Percentiles rank a stretch among this genome's conserved stretches.
Evolutionary conservation across 2,329 filamentous ascomycete species (phyloP).

Genomic region (Aureobasidium sp.): DNA sequence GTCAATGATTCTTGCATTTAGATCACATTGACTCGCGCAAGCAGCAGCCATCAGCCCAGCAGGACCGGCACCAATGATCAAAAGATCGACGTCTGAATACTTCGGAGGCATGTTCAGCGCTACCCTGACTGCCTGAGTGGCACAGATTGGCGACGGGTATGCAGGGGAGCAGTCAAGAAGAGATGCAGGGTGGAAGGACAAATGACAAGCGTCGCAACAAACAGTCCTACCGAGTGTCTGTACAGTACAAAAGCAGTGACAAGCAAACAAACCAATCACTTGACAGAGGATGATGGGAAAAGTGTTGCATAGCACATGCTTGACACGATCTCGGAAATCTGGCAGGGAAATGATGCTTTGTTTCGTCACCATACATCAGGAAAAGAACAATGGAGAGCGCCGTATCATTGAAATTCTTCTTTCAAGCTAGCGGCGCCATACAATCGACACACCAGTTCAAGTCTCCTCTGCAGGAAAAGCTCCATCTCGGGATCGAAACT

Average conservation of each 20-base stretch:
- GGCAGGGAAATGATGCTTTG: conserved; percentile 3
- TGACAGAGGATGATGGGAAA: too few relatives aligned
- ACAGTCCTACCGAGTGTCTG: too few relatives aligned
- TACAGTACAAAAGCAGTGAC: too few relatives aligned
- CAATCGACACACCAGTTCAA: not conserved
- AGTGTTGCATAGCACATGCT: not conserved
- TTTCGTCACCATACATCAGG: not conserved
- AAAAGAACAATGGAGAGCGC: not conserved
- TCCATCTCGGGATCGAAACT: too few relatives aligned
- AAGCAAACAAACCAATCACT: too few relatives aligned
- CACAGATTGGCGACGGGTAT: too few relatives aligned
- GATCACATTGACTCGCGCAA: not conserved
- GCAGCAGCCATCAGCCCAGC: conserved; percentile 6
- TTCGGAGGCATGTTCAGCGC: not conserved
- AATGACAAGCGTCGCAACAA: too few relatives aligned
- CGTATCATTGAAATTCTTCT: too few relatives aligned
- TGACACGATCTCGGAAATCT: not conserved
- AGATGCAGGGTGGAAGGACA: too few relatives aligned
- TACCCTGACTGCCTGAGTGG: too few relatives aligned
- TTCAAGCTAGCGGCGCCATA: not conserved
- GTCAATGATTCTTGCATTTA: conserved; percentile 8
- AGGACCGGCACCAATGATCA: conserved; percentile 1
- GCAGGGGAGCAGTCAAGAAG: too few relatives aligned
- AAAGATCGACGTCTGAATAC: not conserved
- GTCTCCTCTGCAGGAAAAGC: too few relatives aligned